Base-by-base conservation (phyloP, 768 basidiomycete genomes). In the Agaricus sinodeliciosus region DNA sequence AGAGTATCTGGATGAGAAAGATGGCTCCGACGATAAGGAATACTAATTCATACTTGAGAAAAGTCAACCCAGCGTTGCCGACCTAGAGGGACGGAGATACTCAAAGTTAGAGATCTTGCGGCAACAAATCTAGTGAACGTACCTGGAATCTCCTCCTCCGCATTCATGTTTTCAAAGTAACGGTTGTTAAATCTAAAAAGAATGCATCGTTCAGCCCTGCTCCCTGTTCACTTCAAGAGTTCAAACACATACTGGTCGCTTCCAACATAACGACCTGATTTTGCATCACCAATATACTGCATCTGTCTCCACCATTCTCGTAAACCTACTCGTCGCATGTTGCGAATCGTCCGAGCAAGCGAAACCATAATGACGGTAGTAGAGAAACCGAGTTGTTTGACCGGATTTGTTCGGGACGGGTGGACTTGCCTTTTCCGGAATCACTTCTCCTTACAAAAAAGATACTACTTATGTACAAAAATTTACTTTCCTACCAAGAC, bases 41-140 rank as follows among this genome's bases (percentile, higher is more conserved):
- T 42, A 45, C 18, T 16, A 9, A n/a, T 46, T 55, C 76, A 53
- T 57, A 90, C 90, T 73, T 96, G 93, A 15, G 86, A 78, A 62
- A 79, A 92, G 72, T 98, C 95, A 40, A 98, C 84, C 95, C 95
- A 98, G 68, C 95, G 82, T 65, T 96, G 93, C 60, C 95, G 90
- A 62, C 94, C 94, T 90, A 36, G 31, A 47, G 54, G 54, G 34
- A 31, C 11, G 31, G 11, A 31, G 31, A 31, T 11, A 31, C 39
- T 54, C 42, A 3, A 44, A 19, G 3, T 42, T n/a, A 36, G 13
- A 47, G 31, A 31, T 31, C 18, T 12, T 46, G 22, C 35, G 13
- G 9, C 40, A 15, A 15, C 18, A n/a, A 9, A 9, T 15, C 15
- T 18, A 35, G 19, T 9, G 13, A 35, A 69, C 80, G 36, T 56